Evolutionary conservation across 2,329 filamentous ascomycete species (phyloP).

Genomic region (Xylariaceae sp.): DNA sequence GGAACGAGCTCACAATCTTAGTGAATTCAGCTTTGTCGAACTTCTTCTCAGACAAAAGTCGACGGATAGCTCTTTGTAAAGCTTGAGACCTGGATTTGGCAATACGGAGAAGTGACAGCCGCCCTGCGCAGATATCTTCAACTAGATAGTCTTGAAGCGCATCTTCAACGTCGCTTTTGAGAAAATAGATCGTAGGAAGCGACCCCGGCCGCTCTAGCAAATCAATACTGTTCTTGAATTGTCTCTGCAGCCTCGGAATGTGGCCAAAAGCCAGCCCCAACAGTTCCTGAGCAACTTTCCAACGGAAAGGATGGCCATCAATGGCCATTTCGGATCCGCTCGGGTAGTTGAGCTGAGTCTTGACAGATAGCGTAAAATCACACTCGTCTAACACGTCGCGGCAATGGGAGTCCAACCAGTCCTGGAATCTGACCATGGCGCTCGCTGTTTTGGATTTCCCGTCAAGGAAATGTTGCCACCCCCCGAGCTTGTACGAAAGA

Average conservation of each 20-base stretch:
- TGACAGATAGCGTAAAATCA: constrained; percentile 66
- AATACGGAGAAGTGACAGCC: constrained; percentile 32
- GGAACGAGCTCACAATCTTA: constrained; percentile 36
- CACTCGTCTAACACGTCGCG: constrained; percentile 69
- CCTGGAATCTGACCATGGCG: constrained; percentile 47
- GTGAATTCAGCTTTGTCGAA: constrained; percentile 26
- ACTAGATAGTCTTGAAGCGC: constrained; percentile 49
- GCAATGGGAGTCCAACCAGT: constrained; percentile 49
- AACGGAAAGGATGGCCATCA: constrained; percentile 60
- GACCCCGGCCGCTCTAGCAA: too few relatives aligned
- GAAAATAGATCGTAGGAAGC: too few relatives aligned
- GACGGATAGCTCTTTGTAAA: constrained; percentile 13
- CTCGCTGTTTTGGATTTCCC: constrained; percentile 38
- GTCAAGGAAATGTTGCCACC: constrained; percentile 53
- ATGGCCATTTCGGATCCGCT: constrained; percentile 58
- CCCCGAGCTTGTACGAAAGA: constrained; percentile 68
- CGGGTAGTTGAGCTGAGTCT: constrained; percentile 68
- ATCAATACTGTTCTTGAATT: too few relatives aligned
- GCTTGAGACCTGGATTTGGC: not conserved
- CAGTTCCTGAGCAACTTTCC: constrained; percentile 61
- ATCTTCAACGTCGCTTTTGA: constrained; percentile 54
- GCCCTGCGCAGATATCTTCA: constrained; percentile 47
- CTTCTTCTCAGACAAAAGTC: constrained; percentile 34
- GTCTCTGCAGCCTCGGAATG: too few relatives aligned
- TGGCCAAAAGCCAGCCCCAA: constrained; percentile 51